Conservation (phyloP, 1,284 basidiomycete genomes). For the Cystobasidium slooffiae region DNA sequence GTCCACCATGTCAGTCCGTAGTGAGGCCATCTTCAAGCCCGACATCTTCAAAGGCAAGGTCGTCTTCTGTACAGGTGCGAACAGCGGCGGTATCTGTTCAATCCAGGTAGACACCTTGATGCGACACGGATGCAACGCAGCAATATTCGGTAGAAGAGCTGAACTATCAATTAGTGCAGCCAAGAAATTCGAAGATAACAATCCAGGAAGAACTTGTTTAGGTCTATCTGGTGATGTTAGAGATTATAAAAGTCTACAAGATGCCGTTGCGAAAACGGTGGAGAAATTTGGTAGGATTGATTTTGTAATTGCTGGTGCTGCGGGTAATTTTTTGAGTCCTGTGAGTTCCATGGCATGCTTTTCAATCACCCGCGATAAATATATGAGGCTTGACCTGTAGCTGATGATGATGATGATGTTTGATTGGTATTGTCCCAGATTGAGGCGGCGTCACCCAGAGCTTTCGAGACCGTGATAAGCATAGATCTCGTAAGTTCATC, state of each 20-base stretch:
- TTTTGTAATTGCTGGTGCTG: conserved; percentile 69
- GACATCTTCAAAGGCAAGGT: conserved; percentile 91
- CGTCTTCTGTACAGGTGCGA: conserved; percentile 87
- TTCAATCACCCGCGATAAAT: not conserved
- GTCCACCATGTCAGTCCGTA: conserved; percentile 43
- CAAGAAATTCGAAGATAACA: conserved; percentile 69
- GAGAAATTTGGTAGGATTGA: conserved; percentile 84
- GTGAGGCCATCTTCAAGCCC: conserved; percentile 66
- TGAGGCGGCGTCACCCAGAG: conserved; percentile 78
- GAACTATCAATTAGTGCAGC: conserved; percentile 76
- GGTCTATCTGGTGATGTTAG: conserved; percentile 82
- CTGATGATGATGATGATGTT: not conserved
- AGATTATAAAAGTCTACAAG: conserved; percentile 70
- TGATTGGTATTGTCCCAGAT: conserved; percentile 61
- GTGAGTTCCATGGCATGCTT: not conserved
- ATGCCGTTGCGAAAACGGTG: conserved; percentile 76
- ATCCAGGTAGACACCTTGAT: conserved; percentile 86
- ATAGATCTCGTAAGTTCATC: conserved; percentile 77
- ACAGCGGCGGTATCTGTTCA: conserved; percentile 76
- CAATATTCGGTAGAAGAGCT: conserved; percentile 60
- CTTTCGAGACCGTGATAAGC: conserved; percentile 88
- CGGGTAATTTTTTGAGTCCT: conserved; percentile 59
- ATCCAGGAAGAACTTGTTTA: conserved; percentile 71
- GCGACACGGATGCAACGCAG: conserved; percentile 65
- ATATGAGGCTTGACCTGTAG: not conserved